Evolutionary conservation across 2,329 filamentous ascomycete genomes (phyloP), one percentile per base, ranked within the genome.

Genomic region (Penicillium sp.): DNA sequence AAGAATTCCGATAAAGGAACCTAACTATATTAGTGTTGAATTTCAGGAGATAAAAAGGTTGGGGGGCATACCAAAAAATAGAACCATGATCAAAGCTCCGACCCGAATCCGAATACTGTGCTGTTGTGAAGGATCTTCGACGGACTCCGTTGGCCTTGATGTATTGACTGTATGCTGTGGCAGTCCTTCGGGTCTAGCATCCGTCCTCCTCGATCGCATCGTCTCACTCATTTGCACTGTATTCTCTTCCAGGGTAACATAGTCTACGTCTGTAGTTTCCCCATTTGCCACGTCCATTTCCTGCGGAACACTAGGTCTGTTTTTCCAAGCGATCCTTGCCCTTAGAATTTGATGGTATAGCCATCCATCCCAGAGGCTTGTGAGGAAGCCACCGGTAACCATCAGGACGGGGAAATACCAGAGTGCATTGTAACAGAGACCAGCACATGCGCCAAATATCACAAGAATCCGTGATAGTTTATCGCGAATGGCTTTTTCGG

Each of bases 361-460:
- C 40, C 78, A 75, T 41, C 73, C 75, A 69, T 90, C 87, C 76
- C 83, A 85, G 0, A 82, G 50, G 0, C 84, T 69, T 0, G 84
- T 82, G 0, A 72, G 69, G 1, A 79, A 11, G 0, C 87, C 88
- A 0, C 80, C 82, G 1, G 77, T 60, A 0, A 81, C 62, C 71
- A 90, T 86, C 5, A 91, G 67, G 0, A 84, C 64, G 0, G 88
- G 88, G 43, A 90, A 91, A 61, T 88, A 91, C 88, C 88, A 91
- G 0, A 91, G 72, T 0, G 87, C 83, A 47, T 85, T 89, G 62
- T 90, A 90, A 46, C 88, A 77, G 61, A 91, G 73, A 0, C 88
- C 88, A 0, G 86, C 87, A 9, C 81, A 78, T 0, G 78, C 88
- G 3, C 82, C 82, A 7, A 86, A 64, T 12, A 89, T 86, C 0